A percentile compares a stretch with the other conserved stretches of the same genome.
These are phyloP conservation scores for Suhomyces emberorum DNA, from an alignment of 805 yeast species.

Conservation along the genomic window DNA sequence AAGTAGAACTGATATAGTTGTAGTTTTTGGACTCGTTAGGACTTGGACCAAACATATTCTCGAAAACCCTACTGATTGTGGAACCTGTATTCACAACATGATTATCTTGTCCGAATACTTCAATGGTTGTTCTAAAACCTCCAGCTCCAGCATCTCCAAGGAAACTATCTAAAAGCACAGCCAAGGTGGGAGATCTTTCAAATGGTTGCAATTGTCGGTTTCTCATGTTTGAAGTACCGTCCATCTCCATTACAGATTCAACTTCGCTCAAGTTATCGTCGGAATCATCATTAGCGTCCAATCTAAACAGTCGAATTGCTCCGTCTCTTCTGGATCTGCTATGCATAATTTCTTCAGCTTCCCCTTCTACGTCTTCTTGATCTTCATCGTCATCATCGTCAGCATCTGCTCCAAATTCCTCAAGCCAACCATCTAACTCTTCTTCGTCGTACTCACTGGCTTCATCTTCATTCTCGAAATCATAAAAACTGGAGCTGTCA, in stretches of 20 bases:
- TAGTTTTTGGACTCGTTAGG: conserved; percentile 12
- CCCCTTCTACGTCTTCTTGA: conserved; percentile 4
- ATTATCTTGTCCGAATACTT: conserved; percentile 12
- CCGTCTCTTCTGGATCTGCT: conserved; percentile 2
- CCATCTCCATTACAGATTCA: conserved; percentile 1
- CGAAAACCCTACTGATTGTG: conserved; percentile 5
- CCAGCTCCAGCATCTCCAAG: conserved; percentile 14
- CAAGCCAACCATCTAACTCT: conserved; percentile 41
- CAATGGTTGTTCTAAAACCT: conserved; percentile 23
- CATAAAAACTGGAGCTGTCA: conserved; percentile 9
- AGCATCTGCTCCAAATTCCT: conserved; percentile 31
- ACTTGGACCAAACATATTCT: conserved; percentile 8
- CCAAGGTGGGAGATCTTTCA: conserved; percentile 6
- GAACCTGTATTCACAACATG: conserved; percentile 4
- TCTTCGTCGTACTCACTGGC: conserved; percentile 33
- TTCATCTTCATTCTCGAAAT: conserved; percentile 18
- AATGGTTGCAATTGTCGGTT: not conserved
- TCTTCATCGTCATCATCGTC: conserved; percentile 20
- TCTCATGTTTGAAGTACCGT: not conserved
- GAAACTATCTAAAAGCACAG: conserved; percentile 8
- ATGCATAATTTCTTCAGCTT: not conserved
- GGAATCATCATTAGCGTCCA: not conserved
- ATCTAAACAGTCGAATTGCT: not conserved
- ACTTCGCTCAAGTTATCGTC: conserved; percentile 5
- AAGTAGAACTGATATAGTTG: conserved; percentile 45